Evolutionary conservation across 2,329 filamentous ascomycete species (phyloP), one percentile per base, ranked within the genome.

Genomic region (Acephala macrosclerotiorum): DNA sequence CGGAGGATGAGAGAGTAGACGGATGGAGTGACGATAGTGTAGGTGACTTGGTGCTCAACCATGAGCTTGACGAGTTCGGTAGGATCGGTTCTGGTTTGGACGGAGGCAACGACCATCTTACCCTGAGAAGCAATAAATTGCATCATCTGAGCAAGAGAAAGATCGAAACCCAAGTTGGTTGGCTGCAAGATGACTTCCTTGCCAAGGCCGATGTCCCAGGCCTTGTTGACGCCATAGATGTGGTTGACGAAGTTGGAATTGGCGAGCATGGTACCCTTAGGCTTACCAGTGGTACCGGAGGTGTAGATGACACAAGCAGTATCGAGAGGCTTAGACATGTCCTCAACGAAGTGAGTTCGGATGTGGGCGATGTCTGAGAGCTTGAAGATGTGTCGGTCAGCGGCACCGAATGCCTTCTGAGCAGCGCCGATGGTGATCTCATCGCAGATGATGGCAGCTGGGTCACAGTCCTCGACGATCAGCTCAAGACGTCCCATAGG

Each of bases 381-480:
- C 53, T 57, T 57, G 33, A 57, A 57, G 29, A 57, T 36, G 29
- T 38, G 53, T 11, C 47, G 47, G 25, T 18, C 47, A 38, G 53
- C n/a, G 16, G 16, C 53, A 57, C n/a, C 29, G 29, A 57, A 57
- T 9, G 53, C 18, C 18, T 26, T 35, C 35, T 57, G 26, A 57
- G 53, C 53, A 38, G 26, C 53, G 2, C n/a, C 53, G 18, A 57
- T 35, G 4, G 53, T 57, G 29, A 38, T 38, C 14, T 57, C 53
- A 16, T 57, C 53, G n/a, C 53, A 57, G 29, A 57, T 57, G n/a
- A 82, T 66, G 1, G 70, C 70, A 0, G 26, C 38, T 4, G 76
- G 77, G 49, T 74, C 56, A 56, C 75, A 75, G 55, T 76, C 72
- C 2, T 71, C 38, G n/a, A 64, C 74, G 1, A 79, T 73, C n/a